Conservation (phyloP, 495 filamentous ascomycete genomes). For the Cairneyella variabilis region DNA sequence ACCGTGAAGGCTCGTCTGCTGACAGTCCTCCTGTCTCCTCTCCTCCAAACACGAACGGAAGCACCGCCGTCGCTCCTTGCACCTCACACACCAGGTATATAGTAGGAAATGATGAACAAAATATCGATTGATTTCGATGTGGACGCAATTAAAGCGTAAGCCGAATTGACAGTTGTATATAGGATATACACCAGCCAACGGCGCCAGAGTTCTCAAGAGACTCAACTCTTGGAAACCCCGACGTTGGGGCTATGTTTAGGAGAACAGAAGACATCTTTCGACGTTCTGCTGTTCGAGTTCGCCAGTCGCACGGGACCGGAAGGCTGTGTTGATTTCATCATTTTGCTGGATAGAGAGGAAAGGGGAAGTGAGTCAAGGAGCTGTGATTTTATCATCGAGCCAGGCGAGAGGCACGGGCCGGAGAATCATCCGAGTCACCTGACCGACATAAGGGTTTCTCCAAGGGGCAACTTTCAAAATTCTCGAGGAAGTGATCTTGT, state of each 20-base stretch:
- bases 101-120: conserved; percentile 18
- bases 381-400: not conserved
- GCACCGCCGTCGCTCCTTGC: too few relatives aligned
- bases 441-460: too few relatives aligned
- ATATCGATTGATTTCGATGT: conserved; percentile 15
- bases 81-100: conserved; percentile 15
- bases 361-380: conserved; percentile 13
- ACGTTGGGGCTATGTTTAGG: conserved; percentile 66
- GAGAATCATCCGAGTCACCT: not conserved
- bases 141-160: conserved; percentile 23
- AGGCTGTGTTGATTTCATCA: conserved; percentile 27
- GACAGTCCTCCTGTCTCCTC: too few relatives aligned
- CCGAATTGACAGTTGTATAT: conserved; percentile 24
- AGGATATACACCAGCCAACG: conserved; percentile 31
- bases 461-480: too few relatives aligned
- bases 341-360: conserved; percentile 20
- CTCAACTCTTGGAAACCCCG: conserved; percentile 60
- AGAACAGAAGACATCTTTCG: conserved; percentile 38
- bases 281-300: conserved; percentile 25
- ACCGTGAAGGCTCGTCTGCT: too few relatives aligned
- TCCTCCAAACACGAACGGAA: too few relatives aligned
- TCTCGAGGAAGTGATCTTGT: too few relatives aligned
- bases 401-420: conserved; percentile 1
- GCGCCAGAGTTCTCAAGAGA: conserved; percentile 34
- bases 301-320: conserved; percentile 32